Base-by-base conservation (phyloP, 1,284 basidiomycete species). In the Puccinia triticina region DNA sequence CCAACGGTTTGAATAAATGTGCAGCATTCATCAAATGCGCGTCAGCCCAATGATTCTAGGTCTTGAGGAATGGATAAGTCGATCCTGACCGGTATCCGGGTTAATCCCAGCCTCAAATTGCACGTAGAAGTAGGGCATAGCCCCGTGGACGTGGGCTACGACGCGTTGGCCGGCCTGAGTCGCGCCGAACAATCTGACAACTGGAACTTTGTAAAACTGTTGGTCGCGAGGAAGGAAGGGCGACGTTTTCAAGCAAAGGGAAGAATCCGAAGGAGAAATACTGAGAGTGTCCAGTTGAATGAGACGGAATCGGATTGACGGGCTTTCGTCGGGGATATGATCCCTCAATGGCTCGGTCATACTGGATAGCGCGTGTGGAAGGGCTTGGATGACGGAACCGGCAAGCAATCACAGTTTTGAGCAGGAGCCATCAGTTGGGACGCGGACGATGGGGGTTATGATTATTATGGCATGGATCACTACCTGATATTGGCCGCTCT, bases 61-160 rank as follows among this genome's bases (percentile, higher is more conserved):
- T 21, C n/a, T 12, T 29, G 37, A n/a, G 21, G 55, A 73, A 26
- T 61, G 46, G 43, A 50, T n/a, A 32, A 67, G 46, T 66, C 3
- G 37, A 43, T 37, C 72, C 87, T 84, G 55, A 89, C 88, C 57
- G 84, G 84, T 83, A 86, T 88, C 80, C 83, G 89, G 83, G 85
- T 86, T 74, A 85, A 87, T 59, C 84, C 83, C 85, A 85, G 83
- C 87, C 91, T 88, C 87, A 84, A 89, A 90, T 43, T 89, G 88
- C 11, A 90, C 88, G 85, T 88, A 90, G 84, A 89, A 89, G 85
- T 90, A 90, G 0, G 90, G 90, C 83, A 89, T 90, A 50, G 87
- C 88, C 32, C 93, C 90, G 88, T 98, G 96, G 34, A 98, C 89
- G 88, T 98, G 93, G 14, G 95, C 89, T 86, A 95, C 96, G 53